Percentiles rank a stretch among this genome's conserved stretches.
Evolutionary conservation across 306 rosid genomes (phyloP).

Genomic region (Sophora flavescens): DNA sequence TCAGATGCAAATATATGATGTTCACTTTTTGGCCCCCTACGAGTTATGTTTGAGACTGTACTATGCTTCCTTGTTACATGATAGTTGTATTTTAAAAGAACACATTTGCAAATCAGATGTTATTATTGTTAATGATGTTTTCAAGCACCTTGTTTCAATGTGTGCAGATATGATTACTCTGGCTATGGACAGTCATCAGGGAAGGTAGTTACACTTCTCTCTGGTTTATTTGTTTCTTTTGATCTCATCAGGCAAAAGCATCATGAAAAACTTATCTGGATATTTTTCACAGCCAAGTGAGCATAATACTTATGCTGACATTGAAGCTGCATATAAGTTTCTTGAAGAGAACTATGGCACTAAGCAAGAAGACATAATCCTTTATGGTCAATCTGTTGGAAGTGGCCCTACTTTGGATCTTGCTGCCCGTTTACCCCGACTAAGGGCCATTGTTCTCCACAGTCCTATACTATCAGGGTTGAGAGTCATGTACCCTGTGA

Average conservation of each 20-base stretch:
- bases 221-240: conserved; percentile 29
- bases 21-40: background rate
- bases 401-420: conserved; percentile 91
- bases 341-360: conserved; percentile 83
- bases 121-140: conserved; percentile 18
- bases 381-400: conserved; percentile 95
- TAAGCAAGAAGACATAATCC: conserved; percentile 86
- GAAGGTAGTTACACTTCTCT: conserved; percentile 63
- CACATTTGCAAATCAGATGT: background rate
- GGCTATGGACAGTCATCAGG: conserved; percentile 95
- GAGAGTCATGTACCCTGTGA: conserved; percentile 96
- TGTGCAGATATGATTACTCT: conserved; percentile 85
- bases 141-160: conserved; percentile 41
- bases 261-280: conserved; percentile 28
- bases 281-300: conserved; percentile 81
- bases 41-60: conserved; percentile 26
- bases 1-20: conserved; percentile 9
- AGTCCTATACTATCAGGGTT: conserved; percentile 91
- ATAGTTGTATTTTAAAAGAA: conserved; percentile 13
- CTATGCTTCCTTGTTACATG: conserved; percentile 7
- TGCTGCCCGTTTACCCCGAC: conserved; percentile 74
- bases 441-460: conserved; percentile 87
- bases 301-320: conserved; percentile 90
- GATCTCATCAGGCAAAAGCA: conserved; percentile 20
- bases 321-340: conserved; percentile 88